phyloP scores from a whole-genome alignment of 164 flowering plant species.

The Buxus sempervirens region DNA sequence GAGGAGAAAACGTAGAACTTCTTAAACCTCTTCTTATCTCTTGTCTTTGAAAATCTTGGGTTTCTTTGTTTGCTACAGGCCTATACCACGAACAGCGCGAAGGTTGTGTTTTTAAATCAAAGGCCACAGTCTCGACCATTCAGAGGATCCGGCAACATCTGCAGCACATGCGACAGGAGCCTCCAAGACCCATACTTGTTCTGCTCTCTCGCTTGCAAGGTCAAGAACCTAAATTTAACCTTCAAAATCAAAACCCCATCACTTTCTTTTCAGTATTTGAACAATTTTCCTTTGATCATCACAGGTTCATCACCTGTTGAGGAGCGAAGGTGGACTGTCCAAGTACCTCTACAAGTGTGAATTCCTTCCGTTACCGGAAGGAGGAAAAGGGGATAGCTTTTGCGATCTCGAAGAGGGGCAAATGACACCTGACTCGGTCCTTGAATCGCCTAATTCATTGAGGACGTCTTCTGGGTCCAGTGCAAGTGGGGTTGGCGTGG shows the following conservation, averaged over 20 bases:
- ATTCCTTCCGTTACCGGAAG: background rate
- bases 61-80: conserved; percentile 13
- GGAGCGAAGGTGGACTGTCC: background rate
- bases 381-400: background rate
- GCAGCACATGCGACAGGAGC: conserved; percentile 21
- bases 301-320: conserved; percentile 9
- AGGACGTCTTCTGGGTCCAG: conserved; percentile 10
- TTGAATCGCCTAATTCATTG: conserved; percentile 7
- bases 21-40: background rate
- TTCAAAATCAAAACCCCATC: background rate
- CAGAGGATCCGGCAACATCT: conserved; percentile 19
- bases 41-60: background rate
- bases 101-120: conserved; percentile 25
- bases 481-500: conserved; percentile 1
- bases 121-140: conserved; percentile 20
- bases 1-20: background rate
- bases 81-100: conserved; percentile 28
- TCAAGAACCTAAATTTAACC: background rate
- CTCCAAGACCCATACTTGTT: conserved; percentile 24
- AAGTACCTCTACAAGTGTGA: conserved; percentile 1
- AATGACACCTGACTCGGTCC: conserved; percentile 14
- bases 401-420: background rate
- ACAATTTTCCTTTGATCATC: background rate
- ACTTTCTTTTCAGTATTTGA: background rate
- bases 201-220: conserved; percentile 34